Evolutionary conservation across 2,329 filamentous ascomycete species (phyloP).

Genomic region (Diatrype stigma): DNA sequence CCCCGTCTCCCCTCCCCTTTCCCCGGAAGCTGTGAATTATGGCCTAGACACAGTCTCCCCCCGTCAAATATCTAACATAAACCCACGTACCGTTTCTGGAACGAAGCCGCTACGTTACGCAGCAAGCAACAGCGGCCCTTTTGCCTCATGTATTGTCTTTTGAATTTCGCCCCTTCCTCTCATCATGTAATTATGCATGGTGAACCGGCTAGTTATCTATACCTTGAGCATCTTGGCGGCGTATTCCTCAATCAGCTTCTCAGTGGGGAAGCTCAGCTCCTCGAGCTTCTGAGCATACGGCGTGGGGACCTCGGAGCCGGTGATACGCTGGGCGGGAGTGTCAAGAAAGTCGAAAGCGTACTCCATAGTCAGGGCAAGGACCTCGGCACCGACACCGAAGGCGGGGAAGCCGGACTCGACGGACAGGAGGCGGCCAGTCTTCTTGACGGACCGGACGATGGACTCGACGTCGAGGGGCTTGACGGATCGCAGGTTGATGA

Average conservation of each 20-base stretch:
- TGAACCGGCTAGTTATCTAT: constrained; percentile 9
- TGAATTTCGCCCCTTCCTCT: no score
- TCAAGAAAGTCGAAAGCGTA: constrained; percentile 98
- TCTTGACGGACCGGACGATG: constrained; percentile 97
- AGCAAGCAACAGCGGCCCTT: no score
- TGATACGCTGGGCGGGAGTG: constrained; percentile 88
- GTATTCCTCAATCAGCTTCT: constrained; percentile 81
- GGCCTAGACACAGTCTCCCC: neutral
- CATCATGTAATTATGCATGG: neutral
- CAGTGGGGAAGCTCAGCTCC: constrained; percentile 91
- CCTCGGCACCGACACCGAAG: constrained; percentile 88
- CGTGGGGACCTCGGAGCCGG: constrained; percentile 94
- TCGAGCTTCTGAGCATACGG: constrained; percentile 92
- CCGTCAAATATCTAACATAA: neutral
- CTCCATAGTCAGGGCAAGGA: constrained; percentile 92
- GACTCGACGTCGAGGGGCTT: constrained; percentile 95
- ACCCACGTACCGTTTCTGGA: no score
- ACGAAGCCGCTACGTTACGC: no score
- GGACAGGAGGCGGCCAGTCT: constrained; percentile 86
- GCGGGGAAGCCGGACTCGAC: constrained; percentile 96
- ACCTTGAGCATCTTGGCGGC: constrained; percentile 75
- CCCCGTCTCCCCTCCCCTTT: no score
- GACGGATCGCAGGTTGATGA: constrained; percentile 95
- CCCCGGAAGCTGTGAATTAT: neutral
- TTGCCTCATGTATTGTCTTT: no score